Conservation (phyloP, 164 flowering plant genomes). For the Malania oleifera region DNA sequence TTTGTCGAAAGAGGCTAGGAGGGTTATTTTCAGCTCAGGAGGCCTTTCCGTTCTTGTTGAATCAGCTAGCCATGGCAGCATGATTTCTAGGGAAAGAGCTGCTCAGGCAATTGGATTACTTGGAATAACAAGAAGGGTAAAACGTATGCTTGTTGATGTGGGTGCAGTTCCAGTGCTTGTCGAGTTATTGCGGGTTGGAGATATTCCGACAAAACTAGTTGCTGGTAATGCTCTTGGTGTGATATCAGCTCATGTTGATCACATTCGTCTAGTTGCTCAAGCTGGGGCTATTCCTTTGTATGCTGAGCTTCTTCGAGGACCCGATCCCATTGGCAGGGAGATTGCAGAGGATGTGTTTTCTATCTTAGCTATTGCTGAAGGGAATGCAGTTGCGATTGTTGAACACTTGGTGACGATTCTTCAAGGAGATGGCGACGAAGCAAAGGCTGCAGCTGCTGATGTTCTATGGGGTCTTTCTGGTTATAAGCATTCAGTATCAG, state of each 20-base stretch:
- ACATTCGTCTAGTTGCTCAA: conserved; percentile 37
- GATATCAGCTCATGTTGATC: conserved; percentile 36
- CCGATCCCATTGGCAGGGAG: conserved; percentile 38
- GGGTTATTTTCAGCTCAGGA: conserved; percentile 27
- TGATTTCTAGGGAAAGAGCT: conserved; percentile 51
- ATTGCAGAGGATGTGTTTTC: conserved; percentile 53
- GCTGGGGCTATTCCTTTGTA: conserved; percentile 52
- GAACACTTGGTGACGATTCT: conserved; percentile 44
- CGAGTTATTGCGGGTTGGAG: conserved; percentile 35
- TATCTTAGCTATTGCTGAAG: conserved; percentile 43
- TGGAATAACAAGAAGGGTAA: conserved; percentile 30
- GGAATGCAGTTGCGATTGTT: conserved; percentile 35
- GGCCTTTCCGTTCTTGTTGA: conserved; percentile 34
- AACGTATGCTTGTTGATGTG: conserved; percentile 38
- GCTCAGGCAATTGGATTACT: conserved; percentile 48
- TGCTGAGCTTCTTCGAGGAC: conserved; percentile 41
- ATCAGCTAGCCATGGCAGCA: conserved; percentile 38
- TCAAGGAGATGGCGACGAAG: conserved; percentile 27
- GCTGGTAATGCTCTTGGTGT: conserved; percentile 53
- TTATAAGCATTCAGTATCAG: conserved; percentile 36
- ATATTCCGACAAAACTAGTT: conserved; percentile 27
- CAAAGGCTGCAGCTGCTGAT: conserved; percentile 51
- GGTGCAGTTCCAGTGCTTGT: conserved; percentile 38
- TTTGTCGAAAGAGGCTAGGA: conserved; percentile 36
- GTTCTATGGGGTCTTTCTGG: conserved; percentile 50